Percentiles rank a stretch among this genome's conserved stretches.
Conservation (phyloP, 2,329 filamentous ascomycete genomes). For the Botrytis galanthina region DNA sequence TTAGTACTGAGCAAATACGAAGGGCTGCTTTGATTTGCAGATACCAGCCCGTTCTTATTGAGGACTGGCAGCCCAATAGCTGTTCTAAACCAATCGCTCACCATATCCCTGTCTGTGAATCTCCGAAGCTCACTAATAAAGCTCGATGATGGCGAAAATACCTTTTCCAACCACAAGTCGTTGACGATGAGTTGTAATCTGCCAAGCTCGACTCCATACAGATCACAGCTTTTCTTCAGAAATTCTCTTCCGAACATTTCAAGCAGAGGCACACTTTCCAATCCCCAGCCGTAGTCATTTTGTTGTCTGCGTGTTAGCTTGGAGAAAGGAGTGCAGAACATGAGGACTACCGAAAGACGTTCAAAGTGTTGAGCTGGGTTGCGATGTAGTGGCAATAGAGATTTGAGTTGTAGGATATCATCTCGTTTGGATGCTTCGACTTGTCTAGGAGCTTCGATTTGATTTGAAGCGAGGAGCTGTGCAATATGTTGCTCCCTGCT, state of each 20-base stretch:
- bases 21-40: too few species aligned
- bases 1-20: not conserved
- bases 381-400: not conserved
- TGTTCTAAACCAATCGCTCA: not conserved
- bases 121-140: not conserved
- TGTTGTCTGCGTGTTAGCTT: not conserved
- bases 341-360: not conserved
- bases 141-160: not conserved
- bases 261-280: not conserved
- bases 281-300: not conserved
- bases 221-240: not conserved
- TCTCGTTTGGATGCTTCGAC: not conserved
- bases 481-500: not conserved
- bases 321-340: not conserved
- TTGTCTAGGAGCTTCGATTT: not conserved
- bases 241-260: not conserved
- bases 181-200: not conserved
- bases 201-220: not conserved
- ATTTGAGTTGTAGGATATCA: not conserved
- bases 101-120: not conserved
- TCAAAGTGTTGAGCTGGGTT: not conserved
- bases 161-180: not conserved
- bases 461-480: too few species aligned
- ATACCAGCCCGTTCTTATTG: not conserved
- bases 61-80: not conserved